Evolutionary conservation across 2,329 filamentous ascomycete genomes (phyloP), one percentile per base, ranked within the genome.

Genomic region (Colletotrichum sp.): DNA sequence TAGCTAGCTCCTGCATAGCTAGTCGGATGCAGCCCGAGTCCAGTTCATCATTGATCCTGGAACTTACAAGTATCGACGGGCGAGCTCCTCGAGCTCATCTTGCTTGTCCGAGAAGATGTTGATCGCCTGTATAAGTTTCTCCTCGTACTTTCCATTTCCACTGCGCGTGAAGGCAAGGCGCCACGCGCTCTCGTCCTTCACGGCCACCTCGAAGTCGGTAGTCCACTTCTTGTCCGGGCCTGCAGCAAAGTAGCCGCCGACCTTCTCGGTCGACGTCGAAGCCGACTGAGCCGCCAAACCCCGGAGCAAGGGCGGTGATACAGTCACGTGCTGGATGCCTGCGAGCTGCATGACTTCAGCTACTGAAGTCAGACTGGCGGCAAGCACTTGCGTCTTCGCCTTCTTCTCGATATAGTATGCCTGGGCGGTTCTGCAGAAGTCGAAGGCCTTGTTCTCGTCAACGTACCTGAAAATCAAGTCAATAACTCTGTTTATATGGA

Each of bases 91-190:
- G 59, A 92, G 77, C 71, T 85, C 86, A 12, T 88, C 85, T 79
- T 92, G 90, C 81, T 89, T 89, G 69, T 90, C 87, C 64, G 84
- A 87, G 80, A 92, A 92, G 69, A 90, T 91, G 77, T 90, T 90
- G 64, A 92, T 88, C 10, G 90, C 90, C 82, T 90, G 83, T 13
- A 85, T 80, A 16, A 90, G 83, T 80, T 91, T 92, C 32, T 83
- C 86, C 79, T 90, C 87, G 18, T 85, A 87, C 73, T 86, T 82
- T 1, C 88, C 88, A 7, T 84, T 84, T 1, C 82, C 83, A 63
- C 86, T 89, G 67, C 87, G 82, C 0, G 87, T 87, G 76, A 92
- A 90, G 1, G 86, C 88, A 43, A 90, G 81, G 61, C 86, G 86
- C 85, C 88, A 92, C 7, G 77, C 81, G n/a, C 83, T 83, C 78